Evolutionary conservation across 2,329 filamentous ascomycete species (phyloP).

Genomic region (Teratosphaeriaceae sp.): DNA sequence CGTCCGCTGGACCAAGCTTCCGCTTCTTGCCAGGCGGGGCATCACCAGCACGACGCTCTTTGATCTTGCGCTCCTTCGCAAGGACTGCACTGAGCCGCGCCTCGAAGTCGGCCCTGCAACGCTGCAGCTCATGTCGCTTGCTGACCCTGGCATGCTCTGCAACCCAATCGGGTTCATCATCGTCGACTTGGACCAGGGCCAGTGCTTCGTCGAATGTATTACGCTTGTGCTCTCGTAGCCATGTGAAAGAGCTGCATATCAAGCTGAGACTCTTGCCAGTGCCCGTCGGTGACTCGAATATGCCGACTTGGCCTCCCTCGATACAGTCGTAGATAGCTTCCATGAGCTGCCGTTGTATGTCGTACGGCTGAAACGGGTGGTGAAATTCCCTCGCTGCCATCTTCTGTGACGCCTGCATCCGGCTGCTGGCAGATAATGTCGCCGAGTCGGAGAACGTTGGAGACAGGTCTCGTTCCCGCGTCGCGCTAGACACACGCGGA

Average conservation of each 20-base stretch:
- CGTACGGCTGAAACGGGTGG: constrained; percentile 81
- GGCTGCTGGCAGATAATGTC: no score
- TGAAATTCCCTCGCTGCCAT: constrained; percentile 56
- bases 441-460: no score
- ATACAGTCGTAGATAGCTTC: constrained; percentile 71
- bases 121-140: constrained; percentile 59
- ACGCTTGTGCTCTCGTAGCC: constrained; percentile 78
- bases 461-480: no score
- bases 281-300: constrained; percentile 90
- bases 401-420: no score
- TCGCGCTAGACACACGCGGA: constrained; percentile 19
- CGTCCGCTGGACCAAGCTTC: constrained; percentile 39
- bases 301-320: constrained; percentile 72
- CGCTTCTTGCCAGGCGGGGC: constrained; percentile 44
- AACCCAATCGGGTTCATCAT: constrained; percentile 80
- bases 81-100: constrained; percentile 59
- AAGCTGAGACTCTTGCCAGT: constrained; percentile 82
- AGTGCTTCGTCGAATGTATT: constrained; percentile 48
- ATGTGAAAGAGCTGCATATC: constrained; percentile 82
- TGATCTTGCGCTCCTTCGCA: constrained; percentile 54
- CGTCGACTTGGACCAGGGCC: constrained; percentile 40
- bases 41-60: constrained; percentile 42
- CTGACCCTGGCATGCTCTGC: constrained; percentile 66
- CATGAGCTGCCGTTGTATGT: constrained; percentile 87
- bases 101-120: constrained; percentile 66